Percentiles rank a stretch among this genome's conserved stretches.
phyloP scores from a whole-genome alignment of 768 basidiomycete genomes.

The Tricholoma matsutake region DNA sequence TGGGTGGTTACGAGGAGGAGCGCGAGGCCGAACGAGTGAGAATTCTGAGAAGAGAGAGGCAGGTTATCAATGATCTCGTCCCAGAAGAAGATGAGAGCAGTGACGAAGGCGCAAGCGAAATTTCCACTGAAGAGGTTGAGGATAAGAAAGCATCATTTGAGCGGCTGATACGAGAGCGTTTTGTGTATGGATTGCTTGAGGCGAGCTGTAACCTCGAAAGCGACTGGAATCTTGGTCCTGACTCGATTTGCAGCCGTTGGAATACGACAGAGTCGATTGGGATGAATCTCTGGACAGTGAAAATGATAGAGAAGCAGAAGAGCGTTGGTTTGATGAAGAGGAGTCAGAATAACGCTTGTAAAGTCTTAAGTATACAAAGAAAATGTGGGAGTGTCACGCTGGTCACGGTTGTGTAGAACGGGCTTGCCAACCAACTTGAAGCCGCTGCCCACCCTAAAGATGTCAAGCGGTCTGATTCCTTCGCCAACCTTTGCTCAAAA shows the following conservation, averaged over 20 bases:
- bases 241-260: constrained; percentile 45
- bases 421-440: constrained; percentile 8
- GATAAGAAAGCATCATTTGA: constrained; percentile 53
- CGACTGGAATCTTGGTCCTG: background rate
- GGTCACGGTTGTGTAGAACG: background rate
- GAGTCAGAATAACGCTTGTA: constrained; percentile 25
- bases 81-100: constrained; percentile 72
- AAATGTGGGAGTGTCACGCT: constrained; percentile 7
- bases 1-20: constrained; percentile 77
- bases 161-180: constrained; percentile 59
- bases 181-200: constrained; percentile 75
- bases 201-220: constrained; percentile 36
- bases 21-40: constrained; percentile 64
- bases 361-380: background rate
- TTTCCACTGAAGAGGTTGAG: constrained; percentile 38
- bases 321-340: constrained; percentile 73
- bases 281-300: constrained; percentile 63
- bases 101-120: constrained; percentile 38
- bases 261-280: constrained; percentile 77
- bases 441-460: constrained; percentile 43
- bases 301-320: constrained; percentile 59
- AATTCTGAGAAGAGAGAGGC: constrained; percentile 39
- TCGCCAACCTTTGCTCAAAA: constrained; percentile 4
- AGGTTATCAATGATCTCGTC: constrained; percentile 43
- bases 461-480: constrained; percentile 5